These are phyloP conservation scores for Leccinum variabile DNA, from an alignment of 1,284 basidiomycete species.

Conservation along the genomic window DNA sequence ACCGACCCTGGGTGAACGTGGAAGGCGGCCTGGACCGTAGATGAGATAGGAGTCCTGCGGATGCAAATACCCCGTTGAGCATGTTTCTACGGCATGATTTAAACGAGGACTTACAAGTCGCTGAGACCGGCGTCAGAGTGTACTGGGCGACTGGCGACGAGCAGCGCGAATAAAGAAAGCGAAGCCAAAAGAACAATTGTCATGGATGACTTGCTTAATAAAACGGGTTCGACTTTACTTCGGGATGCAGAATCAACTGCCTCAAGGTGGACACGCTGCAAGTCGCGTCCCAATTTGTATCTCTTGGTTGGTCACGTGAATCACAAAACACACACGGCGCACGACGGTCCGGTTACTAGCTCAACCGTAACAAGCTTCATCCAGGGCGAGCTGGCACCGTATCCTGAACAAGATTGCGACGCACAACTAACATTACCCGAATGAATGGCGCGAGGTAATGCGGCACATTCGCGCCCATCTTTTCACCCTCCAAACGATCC, in stretches of 20 bases:
- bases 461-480: slow-evolving; percentile 32
- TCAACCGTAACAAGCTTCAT: neutral
- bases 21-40: slow-evolving; percentile 38
- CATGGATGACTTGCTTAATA: slow-evolving; percentile 30
- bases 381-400: neutral
- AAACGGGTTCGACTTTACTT: slow-evolving; percentile 14
- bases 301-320: slow-evolving; percentile 24
- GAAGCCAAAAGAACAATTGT: slow-evolving; percentile 43
- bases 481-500: slow-evolving; percentile 45
- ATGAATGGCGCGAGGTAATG: slow-evolving; percentile 38
- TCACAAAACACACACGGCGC: slow-evolving; percentile 1
- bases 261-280: slow-evolving; percentile 26
- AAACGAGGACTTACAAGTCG: slow-evolving; percentile 27
- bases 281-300: slow-evolving; percentile 31
- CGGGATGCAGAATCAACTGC: slow-evolving; percentile 27
- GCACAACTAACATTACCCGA: neutral
- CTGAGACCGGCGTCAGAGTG: slow-evolving; percentile 17
- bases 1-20: slow-evolving; percentile 42
- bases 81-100: slow-evolving; percentile 10
- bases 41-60: slow-evolving; percentile 18
- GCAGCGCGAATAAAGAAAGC: slow-evolving; percentile 45
- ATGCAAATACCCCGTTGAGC: slow-evolving; percentile 14
- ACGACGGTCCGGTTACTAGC: slow-evolving; percentile 9
- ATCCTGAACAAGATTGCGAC: slow-evolving; percentile 1
- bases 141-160: slow-evolving; percentile 45